phyloP scores from a whole-genome alignment of 331 rosid species.

The Dryas integrifolia region DNA sequence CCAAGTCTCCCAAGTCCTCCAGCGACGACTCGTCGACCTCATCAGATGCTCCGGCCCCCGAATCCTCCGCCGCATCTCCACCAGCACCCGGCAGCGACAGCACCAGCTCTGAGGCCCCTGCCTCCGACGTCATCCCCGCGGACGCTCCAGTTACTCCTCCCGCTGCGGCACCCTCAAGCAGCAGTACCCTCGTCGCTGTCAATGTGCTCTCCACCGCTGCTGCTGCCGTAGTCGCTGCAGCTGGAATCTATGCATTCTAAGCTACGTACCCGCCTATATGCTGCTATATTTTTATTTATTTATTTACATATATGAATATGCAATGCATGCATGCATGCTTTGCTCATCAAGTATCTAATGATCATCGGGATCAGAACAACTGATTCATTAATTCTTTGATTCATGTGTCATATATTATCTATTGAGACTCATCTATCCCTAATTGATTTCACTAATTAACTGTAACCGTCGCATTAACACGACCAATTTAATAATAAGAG shows the following conservation, averaged over 20 bases:
- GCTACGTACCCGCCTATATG: no score
- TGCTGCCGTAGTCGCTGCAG: not conserved
- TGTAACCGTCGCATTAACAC: no score
- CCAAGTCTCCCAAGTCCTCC: conserved; percentile 12
- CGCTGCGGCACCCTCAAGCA: not conserved
- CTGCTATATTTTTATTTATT: no score
- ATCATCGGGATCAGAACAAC: no score
- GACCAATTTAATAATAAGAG: no score
- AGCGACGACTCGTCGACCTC: conserved; percentile 25
- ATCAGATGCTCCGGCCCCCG: not conserved
- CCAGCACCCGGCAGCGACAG: conserved; percentile 9
- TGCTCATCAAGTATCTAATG: no score
- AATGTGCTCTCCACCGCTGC: not conserved
- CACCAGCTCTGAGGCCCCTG: not conserved
- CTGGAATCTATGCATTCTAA: conserved; percentile 6
- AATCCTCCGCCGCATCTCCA: conserved; percentile 18
- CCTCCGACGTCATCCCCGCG: not conserved
- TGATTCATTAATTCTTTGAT: no score
- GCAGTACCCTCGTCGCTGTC: not conserved
- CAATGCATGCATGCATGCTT: no score
- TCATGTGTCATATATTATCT: no score
- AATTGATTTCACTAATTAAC: no score
- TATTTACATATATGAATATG: no score
- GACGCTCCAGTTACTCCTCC: conserved; percentile 12
- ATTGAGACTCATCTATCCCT: no score